These are phyloP conservation scores for Fagus crenata DNA, from an alignment of 306 rosid species.

Conservation along the genomic window DNA sequence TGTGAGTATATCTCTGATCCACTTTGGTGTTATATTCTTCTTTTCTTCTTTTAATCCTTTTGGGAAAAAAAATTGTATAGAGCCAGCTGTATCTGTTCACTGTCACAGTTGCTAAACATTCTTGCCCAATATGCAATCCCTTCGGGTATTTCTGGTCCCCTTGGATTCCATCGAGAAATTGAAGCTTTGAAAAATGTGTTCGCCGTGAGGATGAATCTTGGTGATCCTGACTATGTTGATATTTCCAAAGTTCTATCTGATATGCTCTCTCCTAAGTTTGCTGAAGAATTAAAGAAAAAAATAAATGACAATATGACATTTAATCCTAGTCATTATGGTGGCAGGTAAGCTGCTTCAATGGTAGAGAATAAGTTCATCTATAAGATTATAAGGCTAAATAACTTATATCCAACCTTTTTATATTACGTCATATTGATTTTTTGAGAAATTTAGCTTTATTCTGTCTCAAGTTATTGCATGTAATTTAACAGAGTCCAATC, in stretches of 20 bases:
- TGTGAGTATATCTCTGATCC: conserved; percentile 41
- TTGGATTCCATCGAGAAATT: conserved; percentile 66
- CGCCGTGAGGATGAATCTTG: conserved; percentile 78
- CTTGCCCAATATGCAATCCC: conserved; percentile 60
- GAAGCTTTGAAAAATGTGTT: conserved; percentile 80
- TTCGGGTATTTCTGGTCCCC: conserved; percentile 63
- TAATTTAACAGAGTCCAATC: not conserved
- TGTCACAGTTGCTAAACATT: conserved; percentile 71
- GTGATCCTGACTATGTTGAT: conserved; percentile 77
- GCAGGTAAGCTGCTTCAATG: conserved; percentile 47
- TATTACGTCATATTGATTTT: not conserved
- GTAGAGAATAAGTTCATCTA: not conserved
- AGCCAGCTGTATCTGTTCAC: conserved; percentile 10
- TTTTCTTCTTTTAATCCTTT: not conserved
- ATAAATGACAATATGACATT: conserved; percentile 67
- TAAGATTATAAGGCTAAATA: conserved; percentile 6
- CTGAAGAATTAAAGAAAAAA: conserved; percentile 50
- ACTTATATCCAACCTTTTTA: not conserved
- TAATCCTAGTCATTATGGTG: conserved; percentile 66
- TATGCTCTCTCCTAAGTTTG: conserved; percentile 77
- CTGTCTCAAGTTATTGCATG: not conserved
- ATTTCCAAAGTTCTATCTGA: conserved; percentile 57
- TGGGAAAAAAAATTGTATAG: not conserved
- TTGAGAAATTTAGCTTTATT: not conserved
- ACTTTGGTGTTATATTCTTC: not conserved